These are phyloP conservation scores for Trichosporon sp. DNA, from an alignment of 1,284 basidiomycete genomes.

Conservation along the genomic window DNA sequence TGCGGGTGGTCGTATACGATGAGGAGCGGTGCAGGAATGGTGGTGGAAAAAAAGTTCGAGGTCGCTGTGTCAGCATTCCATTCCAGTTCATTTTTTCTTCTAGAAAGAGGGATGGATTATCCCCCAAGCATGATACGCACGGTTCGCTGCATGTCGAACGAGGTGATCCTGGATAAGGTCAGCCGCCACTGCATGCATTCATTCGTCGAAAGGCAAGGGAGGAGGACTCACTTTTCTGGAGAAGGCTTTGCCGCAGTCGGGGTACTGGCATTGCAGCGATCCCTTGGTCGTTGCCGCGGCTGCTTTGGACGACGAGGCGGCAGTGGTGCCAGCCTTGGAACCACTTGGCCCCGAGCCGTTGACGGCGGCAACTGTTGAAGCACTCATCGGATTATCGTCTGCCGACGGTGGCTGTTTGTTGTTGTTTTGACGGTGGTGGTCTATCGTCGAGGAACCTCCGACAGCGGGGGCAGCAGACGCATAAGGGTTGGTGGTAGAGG, in stretches of 20 bases:
- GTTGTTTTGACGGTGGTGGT: neutral
- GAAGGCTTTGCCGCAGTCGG: constrained; percentile 45
- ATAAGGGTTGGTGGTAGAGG: neutral
- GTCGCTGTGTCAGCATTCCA: constrained; percentile 11
- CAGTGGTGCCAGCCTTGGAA: neutral
- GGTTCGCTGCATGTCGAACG: constrained; percentile 49
- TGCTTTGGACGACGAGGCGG: neutral
- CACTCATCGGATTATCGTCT: constrained; percentile 9
- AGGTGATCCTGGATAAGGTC: constrained; percentile 44
- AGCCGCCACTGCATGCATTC: constrained; percentile 11
- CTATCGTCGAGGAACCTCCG: constrained; percentile 11
- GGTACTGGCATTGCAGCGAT: constrained; percentile 34
- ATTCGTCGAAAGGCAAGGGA: neutral
- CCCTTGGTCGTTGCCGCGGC: constrained; percentile 11
- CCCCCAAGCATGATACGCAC: constrained; percentile 33
- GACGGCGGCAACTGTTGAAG: constrained; percentile 14
- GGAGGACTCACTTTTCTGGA: constrained; percentile 46
- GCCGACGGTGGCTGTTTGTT: neutral
- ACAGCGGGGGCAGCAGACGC: constrained; percentile 3
- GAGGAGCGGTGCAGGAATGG: neutral
- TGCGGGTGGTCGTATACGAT: neutral
- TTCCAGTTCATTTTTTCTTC: constrained; percentile 1
- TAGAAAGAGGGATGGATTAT: neutral
- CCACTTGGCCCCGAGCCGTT: neutral
- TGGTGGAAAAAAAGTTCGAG: neutral